phyloP scores from a whole-genome alignment of 2,329 filamentous ascomycete genomes.

The Fusarium papillatum region DNA sequence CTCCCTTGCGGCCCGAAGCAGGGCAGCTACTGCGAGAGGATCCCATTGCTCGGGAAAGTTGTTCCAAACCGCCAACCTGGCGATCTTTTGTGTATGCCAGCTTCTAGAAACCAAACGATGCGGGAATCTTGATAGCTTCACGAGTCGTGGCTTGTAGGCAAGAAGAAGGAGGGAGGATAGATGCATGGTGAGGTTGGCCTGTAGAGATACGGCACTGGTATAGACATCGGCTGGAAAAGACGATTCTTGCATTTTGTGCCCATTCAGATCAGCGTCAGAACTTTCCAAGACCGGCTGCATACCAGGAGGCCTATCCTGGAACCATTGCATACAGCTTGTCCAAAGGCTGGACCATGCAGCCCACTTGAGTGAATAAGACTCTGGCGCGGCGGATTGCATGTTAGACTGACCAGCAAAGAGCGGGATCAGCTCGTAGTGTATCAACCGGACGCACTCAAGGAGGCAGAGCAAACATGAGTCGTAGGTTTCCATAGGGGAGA shows the following conservation, averaged over 20 bases:
- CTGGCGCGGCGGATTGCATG: neutral
- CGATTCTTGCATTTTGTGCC: constrained; percentile 14
- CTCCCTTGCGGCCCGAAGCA: constrained; percentile 43
- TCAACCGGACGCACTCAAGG: neutral
- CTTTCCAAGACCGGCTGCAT: constrained; percentile 24
- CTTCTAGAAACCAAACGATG: constrained; percentile 14
- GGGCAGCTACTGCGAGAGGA: constrained; percentile 44
- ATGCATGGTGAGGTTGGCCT: neutral
- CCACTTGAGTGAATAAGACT: constrained; percentile 18
- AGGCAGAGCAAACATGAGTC: neutral
- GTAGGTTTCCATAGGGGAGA: neutral
- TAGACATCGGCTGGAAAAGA: neutral
- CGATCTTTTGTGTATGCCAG: constrained; percentile 48
- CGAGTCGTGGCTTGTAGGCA: neutral
- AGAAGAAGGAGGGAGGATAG: neutral
- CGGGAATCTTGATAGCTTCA: neutral
- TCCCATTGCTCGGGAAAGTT: constrained; percentile 50
- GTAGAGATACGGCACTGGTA: neutral
- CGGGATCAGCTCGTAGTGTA: neutral
- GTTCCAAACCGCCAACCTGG: constrained; percentile 45
- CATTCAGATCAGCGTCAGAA: constrained; percentile 18
- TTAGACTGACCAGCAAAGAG: neutral
- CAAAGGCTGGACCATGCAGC: constrained; percentile 19
- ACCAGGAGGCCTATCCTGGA: constrained; percentile 21
- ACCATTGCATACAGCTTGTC: constrained; percentile 23